Conservation (phyloP, 2,329 filamentous ascomycete genomes). For the Colletotrichum spaethianum region DNA sequence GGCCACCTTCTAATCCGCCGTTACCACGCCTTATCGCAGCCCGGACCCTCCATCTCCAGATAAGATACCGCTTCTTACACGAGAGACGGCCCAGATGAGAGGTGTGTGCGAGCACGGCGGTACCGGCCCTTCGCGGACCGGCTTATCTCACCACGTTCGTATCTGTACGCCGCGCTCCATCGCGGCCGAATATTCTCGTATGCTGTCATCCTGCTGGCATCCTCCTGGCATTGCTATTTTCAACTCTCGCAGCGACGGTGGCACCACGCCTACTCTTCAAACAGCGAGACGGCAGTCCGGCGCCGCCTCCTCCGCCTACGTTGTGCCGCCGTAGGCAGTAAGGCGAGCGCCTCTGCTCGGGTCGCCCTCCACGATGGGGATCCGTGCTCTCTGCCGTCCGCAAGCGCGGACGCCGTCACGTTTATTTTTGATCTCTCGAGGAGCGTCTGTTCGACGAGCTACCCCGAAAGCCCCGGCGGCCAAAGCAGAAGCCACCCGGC, state of each 20-base stretch:
- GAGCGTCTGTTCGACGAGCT: neutral
- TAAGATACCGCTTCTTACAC: neutral
- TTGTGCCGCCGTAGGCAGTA: neutral
- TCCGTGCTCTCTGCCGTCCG: slow-evolving; percentile 4
- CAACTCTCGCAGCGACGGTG: neutral
- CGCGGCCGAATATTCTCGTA: slow-evolving; percentile 19
- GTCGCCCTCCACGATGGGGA: neutral
- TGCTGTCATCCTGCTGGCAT: slow-evolving; percentile 23
- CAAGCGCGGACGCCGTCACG: slow-evolving; percentile 6
- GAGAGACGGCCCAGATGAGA: neutral
- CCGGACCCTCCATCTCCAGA: slow-evolving; percentile 9
- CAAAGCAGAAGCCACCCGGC: neutral
- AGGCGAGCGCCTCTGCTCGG: slow-evolving; percentile 15
- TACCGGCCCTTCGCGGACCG: neutral
- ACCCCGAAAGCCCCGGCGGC: neutral
- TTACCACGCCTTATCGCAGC: slow-evolving; percentile 15
- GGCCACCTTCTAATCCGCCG: neutral
- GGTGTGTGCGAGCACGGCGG: neutral
- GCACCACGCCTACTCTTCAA: slow-evolving; percentile 16
- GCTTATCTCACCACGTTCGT: slow-evolving; percentile 16
- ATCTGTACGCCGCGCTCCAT: slow-evolving; percentile 9
- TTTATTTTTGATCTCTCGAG: slow-evolving; percentile 3
- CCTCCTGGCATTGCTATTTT: slow-evolving; percentile 26
- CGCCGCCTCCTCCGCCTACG: neutral
- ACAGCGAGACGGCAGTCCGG: slow-evolving; percentile 5